Evolutionary conservation across 345 rosid genomes (phyloP).

Genomic region (Sisymbrium irio): DNA sequence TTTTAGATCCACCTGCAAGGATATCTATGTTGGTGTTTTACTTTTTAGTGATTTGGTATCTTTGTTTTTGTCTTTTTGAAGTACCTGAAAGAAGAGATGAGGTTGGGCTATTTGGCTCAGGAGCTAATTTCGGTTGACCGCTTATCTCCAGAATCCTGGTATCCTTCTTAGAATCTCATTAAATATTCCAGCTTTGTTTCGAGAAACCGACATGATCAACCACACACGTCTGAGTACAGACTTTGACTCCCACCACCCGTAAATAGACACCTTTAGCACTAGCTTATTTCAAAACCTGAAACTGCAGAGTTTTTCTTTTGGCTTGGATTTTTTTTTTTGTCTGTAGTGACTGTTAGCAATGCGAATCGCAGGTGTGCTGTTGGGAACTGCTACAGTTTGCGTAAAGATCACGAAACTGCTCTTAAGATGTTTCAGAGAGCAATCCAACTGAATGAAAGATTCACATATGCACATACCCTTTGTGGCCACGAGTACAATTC

Average conservation of each 20-base stretch:
- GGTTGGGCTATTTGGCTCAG: constrained; percentile 80
- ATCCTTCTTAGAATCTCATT: constrained; percentile 25
- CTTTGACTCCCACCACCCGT: not conserved
- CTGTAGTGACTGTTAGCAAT: constrained; percentile 19
- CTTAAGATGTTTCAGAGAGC: constrained; percentile 85
- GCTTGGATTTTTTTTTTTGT: not conserved
- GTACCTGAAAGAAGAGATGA: constrained; percentile 94
- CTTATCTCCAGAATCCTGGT: constrained; percentile 94
- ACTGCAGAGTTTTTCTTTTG: not conserved
- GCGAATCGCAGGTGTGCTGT: constrained; percentile 70
- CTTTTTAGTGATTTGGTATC: not conserved
- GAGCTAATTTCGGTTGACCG: constrained; percentile 76
- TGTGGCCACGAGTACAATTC: constrained; percentile 89
- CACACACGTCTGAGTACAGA: not conserved
- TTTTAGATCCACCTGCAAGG: not conserved
- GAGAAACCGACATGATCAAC: not conserved
- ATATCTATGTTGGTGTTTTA: not conserved
- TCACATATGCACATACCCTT: constrained; percentile 87
- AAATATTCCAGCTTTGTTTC: not conserved
- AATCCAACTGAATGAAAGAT: constrained; percentile 72
- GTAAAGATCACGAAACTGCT: constrained; percentile 91
- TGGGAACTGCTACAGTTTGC: constrained; percentile 91
- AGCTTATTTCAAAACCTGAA: not conserved
- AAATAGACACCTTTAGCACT: not conserved
- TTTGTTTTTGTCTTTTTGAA: constrained; percentile 43